A percentile compares a stretch with the other conserved stretches of the same genome.
Conservation (phyloP, 1,284 basidiomycete genomes). For the Marasmius oreades region DNA sequence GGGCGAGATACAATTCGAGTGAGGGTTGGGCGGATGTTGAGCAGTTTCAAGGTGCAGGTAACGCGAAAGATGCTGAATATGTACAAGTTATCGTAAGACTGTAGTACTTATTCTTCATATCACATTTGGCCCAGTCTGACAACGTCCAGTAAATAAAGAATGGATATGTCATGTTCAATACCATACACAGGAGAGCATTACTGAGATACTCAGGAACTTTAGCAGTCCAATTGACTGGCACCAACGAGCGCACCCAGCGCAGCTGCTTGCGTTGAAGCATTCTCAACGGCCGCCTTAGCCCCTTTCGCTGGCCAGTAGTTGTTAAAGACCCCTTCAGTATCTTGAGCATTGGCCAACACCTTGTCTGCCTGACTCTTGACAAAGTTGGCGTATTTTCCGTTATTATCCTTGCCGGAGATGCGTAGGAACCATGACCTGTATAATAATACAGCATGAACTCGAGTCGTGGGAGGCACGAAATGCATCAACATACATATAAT, state of each 20-base stretch:
- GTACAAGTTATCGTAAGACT: background rate
- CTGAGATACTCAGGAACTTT: background rate
- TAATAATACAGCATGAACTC: background rate
- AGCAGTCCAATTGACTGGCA: slow-evolving; percentile 18
- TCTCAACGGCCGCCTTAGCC: slow-evolving; percentile 8
- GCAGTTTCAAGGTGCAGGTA: background rate
- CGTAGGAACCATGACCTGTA: slow-evolving; percentile 19
- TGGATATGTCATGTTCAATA: no score
- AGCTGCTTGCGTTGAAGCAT: slow-evolving; percentile 16
- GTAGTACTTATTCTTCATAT: no score
- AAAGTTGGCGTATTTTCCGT: slow-evolving; percentile 14
- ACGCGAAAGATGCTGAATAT: background rate
- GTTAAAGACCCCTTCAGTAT: slow-evolving; percentile 8
- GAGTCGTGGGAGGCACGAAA: background rate
- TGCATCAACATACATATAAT: slow-evolving; percentile 14
- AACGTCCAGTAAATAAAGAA: no score
- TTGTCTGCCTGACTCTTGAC: slow-evolving; percentile 17
- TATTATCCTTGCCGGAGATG: slow-evolving; percentile 17
- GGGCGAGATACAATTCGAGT: background rate
- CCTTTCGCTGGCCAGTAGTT: slow-evolving; percentile 14
- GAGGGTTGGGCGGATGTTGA: slow-evolving; percentile 2
- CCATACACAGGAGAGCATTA: no score
- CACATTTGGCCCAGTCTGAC: no score
- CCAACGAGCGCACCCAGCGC: slow-evolving; percentile 20
- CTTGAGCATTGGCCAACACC: slow-evolving; percentile 13